These are phyloP conservation scores for Aspergillus sp. DNA, from an alignment of 2,329 filamentous ascomycete genomes.

Conservation along the genomic window DNA sequence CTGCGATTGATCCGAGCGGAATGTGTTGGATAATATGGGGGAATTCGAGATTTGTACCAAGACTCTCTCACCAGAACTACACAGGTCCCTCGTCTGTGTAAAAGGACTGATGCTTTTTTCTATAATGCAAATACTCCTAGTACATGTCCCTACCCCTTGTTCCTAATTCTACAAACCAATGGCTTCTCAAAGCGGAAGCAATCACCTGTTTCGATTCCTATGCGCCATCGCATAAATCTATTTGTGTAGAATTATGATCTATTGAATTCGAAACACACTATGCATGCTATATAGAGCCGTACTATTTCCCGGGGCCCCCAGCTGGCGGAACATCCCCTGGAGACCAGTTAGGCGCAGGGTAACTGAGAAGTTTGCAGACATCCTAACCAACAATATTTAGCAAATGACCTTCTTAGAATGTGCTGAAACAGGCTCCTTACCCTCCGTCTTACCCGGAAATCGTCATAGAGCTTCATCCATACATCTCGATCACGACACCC, in stretches of 20 bases:
- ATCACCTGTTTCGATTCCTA: not conserved
- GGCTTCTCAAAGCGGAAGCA: too few relatives aligned
- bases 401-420: not conserved
- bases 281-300: not conserved
- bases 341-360: slow-evolving; percentile 35
- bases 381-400: slow-evolving; percentile 21
- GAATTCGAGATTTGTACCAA: too few relatives aligned
- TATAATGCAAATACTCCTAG: too few relatives aligned
- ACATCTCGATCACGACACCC: slow-evolving; percentile 39
- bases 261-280: not conserved
- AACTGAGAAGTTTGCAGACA: slow-evolving; percentile 38
- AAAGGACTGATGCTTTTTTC: too few relatives aligned
- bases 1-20: not conserved
- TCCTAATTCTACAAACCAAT: too few relatives aligned
- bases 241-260: not conserved
- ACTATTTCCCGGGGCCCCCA: too few relatives aligned
- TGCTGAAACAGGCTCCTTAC: slow-evolving; percentile 15
- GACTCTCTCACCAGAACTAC: too few relatives aligned
- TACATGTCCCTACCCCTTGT: too few relatives aligned
- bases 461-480: slow-evolving; percentile 39
- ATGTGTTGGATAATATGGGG: not conserved
- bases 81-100: too few relatives aligned
- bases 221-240: not conserved
- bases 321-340: slow-evolving; percentile 7
- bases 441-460: slow-evolving; percentile 36